Evolutionary conservation across 352 stramenopile genomes (phyloP), one percentile per base, ranked within the genome.

Genomic region (Phytopythium litorale): DNA sequence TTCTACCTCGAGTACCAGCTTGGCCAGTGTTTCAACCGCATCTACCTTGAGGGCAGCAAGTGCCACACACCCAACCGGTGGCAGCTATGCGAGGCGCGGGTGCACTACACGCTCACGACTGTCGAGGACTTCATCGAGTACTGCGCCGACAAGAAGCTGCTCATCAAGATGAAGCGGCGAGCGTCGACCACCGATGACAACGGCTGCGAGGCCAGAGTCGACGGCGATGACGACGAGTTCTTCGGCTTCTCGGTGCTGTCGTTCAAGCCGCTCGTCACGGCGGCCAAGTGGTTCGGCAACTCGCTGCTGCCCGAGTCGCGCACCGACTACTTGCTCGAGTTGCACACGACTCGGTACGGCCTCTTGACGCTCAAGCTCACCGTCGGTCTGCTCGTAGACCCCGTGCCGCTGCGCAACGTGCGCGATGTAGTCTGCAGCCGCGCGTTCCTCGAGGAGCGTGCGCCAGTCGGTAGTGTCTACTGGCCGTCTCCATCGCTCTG

Each of bases 1-100:
- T 94, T 91, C 28, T 89, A 81, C 53, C 69, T 92, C 33, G 83
- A 91, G 46, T 94, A 94, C 50, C 83, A 92, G 45, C 58, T 94
- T 7, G 85, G 83, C 0, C 85, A 94, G 62, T 53, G 65, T 25
- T 72, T 91, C 32, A 74, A 64, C 12, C 71, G 67, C 23, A 56
- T 94, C 15, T 65, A 88, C 48, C 77, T 94, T 21, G 83, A 92
- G 62, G 85, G 85, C 23, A 90, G 81, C 63, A 94, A 94, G 51
- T 73, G 71, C 37, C 85, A 92, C 56, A 92, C 85, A 9, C 79
- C 76, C 0, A 92, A 94, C 33, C 81, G 85, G 0, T 94, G 85
- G 85, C 85, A 94, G 58, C 72, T 94, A 3, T 92, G 81, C 63
- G 85, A 94, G 58, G 73, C 83, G 0, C 70, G 83, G 0, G 56